Evolutionary conservation across 352 stramenopile genomes (phyloP).

Genomic region (Discostella stelligera): DNA sequence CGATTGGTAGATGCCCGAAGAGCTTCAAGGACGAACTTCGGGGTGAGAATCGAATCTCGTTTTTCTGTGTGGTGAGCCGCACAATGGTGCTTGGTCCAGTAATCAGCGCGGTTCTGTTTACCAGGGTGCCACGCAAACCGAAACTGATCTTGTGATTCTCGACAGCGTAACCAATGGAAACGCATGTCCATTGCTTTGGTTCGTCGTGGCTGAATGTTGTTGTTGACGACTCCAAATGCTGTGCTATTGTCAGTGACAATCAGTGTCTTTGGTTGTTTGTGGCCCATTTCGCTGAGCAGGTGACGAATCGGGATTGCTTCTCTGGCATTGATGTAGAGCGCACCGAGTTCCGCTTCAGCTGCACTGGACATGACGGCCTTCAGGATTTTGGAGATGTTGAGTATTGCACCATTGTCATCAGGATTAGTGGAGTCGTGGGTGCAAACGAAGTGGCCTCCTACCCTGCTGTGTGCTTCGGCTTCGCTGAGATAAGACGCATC

Average conservation of each 20-base stretch:
- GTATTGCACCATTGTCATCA: conserved; percentile 5
- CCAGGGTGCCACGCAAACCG: conserved; percentile 30
- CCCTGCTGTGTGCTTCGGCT: conserved; percentile 19
- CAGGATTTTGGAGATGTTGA: conserved; percentile 18
- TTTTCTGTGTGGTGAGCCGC: conserved; percentile 12
- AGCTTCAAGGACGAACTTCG: background rate
- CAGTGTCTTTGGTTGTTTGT: conserved; percentile 3
- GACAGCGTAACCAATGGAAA: no score
- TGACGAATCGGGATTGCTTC: conserved; percentile 4
- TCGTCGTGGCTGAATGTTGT: no score
- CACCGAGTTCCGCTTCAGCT: conserved; percentile 54
- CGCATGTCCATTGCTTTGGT: no score
- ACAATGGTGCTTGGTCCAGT: conserved; percentile 37
- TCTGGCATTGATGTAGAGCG: no score
- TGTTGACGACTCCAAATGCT: no score
- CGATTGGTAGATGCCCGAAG: background rate
- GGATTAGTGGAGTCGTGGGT: background rate
- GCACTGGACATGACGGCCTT: conserved; percentile 37
- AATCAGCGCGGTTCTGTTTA: conserved; percentile 28
- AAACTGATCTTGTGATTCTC: conserved; percentile 49
- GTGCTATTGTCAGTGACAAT: no score
- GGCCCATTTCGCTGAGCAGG: conserved; percentile 46
- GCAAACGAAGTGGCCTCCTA: conserved; percentile 30
- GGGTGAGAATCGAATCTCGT: background rate
- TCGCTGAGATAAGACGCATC: conserved; percentile 36